Evolutionary conservation across 306 rosid genomes (phyloP), one percentile per base, ranked within the genome.

Genomic region (Prunus campanulata): DNA sequence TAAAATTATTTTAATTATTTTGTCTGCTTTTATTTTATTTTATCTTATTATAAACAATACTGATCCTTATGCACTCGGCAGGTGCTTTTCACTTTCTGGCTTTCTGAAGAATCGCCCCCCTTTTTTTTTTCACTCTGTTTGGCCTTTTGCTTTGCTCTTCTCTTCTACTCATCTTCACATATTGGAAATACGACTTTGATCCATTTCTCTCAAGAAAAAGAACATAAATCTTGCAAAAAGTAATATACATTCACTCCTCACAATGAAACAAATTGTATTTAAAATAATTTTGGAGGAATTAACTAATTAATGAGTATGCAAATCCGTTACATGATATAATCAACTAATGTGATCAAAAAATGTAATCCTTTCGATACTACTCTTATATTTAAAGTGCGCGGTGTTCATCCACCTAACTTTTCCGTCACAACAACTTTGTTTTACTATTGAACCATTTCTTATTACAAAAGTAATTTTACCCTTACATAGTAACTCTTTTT

Each of bases 41-140:
- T n/a, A 42, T 71, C 68, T 66, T 63, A 70, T 77, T 83, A 85
- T 16, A 63, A 39, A 71, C 76, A 82, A 78, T 71, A 70, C 35
- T 62, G 70, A 78, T 68, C 82, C 86, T 68, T 74, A 66, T 69
- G 75, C 74, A 84, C 77, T 79, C 78, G 57, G 44, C 80, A 69
- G 77, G 62, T 83, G 77, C 88, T 87, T 90, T 63, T 88, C 88
- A 71, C 93, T 88, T 88, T 91, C 91, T 86, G 77, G 78, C 85
- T 86, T 85, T 85, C 77, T 77, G 78, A 79, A 77, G 83, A 84
- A 79, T 85, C 89, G 76, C 83, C 78, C 80, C 86, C 56, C 83
- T 87, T 80, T 76, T 83, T 61, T 85, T 89, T 80, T 74, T 83
- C 81, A 63, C 85, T 80, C 79, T 44, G 48, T 55, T 68, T 80